Percentiles rank a stretch among this genome's conserved stretches.
These are phyloP conservation scores for Verbascum thapsus DNA, from an alignment of 257 asterid genomes.

Conservation along the genomic window DNA sequence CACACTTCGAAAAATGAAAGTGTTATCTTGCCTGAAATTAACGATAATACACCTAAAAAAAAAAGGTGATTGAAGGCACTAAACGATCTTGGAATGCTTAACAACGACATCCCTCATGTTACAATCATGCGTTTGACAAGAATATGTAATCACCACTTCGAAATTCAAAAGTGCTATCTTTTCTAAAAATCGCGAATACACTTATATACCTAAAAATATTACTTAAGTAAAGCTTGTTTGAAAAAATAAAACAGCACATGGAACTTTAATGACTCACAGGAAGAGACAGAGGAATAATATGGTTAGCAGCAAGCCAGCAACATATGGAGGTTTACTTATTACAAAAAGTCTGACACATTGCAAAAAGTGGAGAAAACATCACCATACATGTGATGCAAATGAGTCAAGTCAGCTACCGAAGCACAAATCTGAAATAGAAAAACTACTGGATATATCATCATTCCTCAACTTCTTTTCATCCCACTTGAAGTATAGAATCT, in stretches of 20 bases:
- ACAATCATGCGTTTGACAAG: no score
- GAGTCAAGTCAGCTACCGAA: background rate
- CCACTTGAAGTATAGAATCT: slow-evolving; percentile 18
- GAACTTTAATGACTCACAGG: slow-evolving; percentile 9
- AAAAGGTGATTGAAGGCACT: no score
- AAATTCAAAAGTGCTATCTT: no score
- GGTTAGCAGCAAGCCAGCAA: background rate
- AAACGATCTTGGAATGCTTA: no score
- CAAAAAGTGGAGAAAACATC: slow-evolving; percentile 9
- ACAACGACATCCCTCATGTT: no score
- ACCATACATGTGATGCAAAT: slow-evolving; percentile 27
- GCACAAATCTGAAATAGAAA: slow-evolving; percentile 1
- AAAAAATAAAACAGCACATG: slow-evolving; percentile 19
- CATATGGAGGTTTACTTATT: slow-evolving; percentile 16
- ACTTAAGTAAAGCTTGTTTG: slow-evolving; percentile 2
- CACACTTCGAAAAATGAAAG: no score
- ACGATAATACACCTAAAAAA: no score
- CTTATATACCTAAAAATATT: no score
- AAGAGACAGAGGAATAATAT: background rate
- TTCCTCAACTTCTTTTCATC: background rate
- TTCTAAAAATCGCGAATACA: no score
- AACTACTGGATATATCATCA: background rate
- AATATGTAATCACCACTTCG: no score
- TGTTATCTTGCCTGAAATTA: no score
- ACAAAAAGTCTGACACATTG: slow-evolving; percentile 25